Evolutionary conservation across 2,329 filamentous ascomycete species (phyloP), one percentile per base, ranked within the genome.

Genomic region (Stemphylium lycopersici): DNA sequence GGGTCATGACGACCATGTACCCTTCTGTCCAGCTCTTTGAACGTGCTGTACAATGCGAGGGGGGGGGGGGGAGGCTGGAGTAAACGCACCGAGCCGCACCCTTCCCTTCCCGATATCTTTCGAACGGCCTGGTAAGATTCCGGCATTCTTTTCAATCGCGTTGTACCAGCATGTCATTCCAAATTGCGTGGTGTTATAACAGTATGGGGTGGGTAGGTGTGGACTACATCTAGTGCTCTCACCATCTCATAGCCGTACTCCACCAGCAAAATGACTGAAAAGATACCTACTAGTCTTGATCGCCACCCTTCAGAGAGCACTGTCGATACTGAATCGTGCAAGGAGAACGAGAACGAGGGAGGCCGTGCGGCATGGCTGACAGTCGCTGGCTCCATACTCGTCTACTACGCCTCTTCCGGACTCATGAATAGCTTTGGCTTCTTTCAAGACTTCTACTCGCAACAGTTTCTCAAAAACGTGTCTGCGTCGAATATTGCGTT

Each of bases 401-500:
- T 73, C 24, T 69, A 76, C 44, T 78, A 77, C 62, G 71, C 69
- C 46, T 73, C 73, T 24, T 74, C 74, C 39, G 76, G 76, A 8
- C 72, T 77, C 58, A 66, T 78, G 57, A 78, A 75, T 42, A 73
- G 72, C 50, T 76, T 79, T 43, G 77, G 77, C 8, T 75, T 79
- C 15, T 80, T 80, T 47, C 75, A 81, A 55, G 67, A 75, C 15
- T 81, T 77, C 64, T 81, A 81, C 58, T 61, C 71, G 26, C 58
- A 52, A 3, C 64, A 75, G 15, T 74, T 75, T 22, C 68, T 80
- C 0, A 18, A 18, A 1, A 32, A 63, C 0, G 69, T 74, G 2
- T 61, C 73, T 0, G 53, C 72, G 0, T 70, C 71, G 3, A 75
- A 66, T 0, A 76, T 81, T 26, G 66, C 77, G 0, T 79, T 79